Evolutionary conservation across 805 yeast species (phyloP), one percentile per base, ranked within the genome.

Genomic region (Sungouiozyma ichnusensis): DNA sequence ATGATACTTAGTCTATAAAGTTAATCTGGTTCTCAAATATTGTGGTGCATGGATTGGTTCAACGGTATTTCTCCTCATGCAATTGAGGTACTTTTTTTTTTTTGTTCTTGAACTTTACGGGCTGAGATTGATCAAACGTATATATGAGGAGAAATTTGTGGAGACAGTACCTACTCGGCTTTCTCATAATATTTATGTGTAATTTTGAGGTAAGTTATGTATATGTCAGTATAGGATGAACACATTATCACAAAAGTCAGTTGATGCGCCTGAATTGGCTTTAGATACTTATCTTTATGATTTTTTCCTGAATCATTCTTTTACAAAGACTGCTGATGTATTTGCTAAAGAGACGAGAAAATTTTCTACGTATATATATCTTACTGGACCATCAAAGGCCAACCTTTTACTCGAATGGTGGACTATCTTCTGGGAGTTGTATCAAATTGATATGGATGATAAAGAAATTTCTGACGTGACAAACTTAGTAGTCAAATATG

Each of bases 341-440:
- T 86, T 87, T 57, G 76, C 74, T 53, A 73, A 72, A 48, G 96
- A 87, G 60, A 87, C 94, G 0, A 37, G 27, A 20, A 20, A 17
- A 20, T 37, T 79, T 79, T 20, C 54, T 67, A 39, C 52, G 60
- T 40, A 60, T 33, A 38, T 34, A 15, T 58, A 58, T 51, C 67
- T 44, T 49, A 60, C 54, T 72, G 92, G 86, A 55, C 81, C 94
- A 2, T 92, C 94, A 0, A 85, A 81, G 52, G 92, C 95, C 5
- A 87, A 85, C 54, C 64, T 87, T 18, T 80, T 24, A 24, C 29
- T 76, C 54, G 97, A 88, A 60, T 87, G 97, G 97, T 87, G 96
- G 96, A 86, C 79, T 67, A 78, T 88, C 15, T 88, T 87, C 58
- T 88, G 96, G 96, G 96, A 87, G 58, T 79, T 86, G 20, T 85